Conservation (phyloP, 129 eudicot species). For the Logfia minima region DNA sequence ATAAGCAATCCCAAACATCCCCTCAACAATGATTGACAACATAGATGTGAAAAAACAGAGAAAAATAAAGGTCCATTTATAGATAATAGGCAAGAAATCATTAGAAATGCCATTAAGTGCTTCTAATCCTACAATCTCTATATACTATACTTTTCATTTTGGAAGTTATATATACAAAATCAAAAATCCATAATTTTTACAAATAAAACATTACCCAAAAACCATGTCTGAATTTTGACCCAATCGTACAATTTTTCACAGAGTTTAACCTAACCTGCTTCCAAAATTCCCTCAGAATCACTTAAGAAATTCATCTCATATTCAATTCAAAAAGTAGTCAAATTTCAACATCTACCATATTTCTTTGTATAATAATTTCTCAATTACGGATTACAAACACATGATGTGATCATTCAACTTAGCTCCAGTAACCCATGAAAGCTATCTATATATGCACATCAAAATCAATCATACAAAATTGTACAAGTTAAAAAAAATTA, state of each 20-base stretch:
- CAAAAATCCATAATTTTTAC: neutral
- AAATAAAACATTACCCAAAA: neutral
- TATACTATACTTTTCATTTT: neutral
- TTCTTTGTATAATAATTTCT: neutral
- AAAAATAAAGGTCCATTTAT: neutral
- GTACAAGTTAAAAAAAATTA: neutral
- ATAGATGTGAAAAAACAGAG: neutral
- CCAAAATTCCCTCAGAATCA: neutral
- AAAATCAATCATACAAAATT: neutral
- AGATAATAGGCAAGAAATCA: neutral
- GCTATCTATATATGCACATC: neutral
- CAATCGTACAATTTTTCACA: neutral
- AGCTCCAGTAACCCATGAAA: neutral
- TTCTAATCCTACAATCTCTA: neutral
- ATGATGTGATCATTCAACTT: conserved; percentile 6
- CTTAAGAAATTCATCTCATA: neutral
- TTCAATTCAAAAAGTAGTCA: neutral
- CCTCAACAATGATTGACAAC: neutral
- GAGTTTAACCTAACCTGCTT: neutral
- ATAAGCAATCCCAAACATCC: no score
- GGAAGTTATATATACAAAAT: neutral
- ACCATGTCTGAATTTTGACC: neutral
- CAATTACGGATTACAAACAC: neutral
- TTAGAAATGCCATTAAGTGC: neutral
- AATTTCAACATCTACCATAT: neutral